Conservation (phyloP, 192 early-diverging fungal genomes). For the Oehlia diaphana region DNA sequence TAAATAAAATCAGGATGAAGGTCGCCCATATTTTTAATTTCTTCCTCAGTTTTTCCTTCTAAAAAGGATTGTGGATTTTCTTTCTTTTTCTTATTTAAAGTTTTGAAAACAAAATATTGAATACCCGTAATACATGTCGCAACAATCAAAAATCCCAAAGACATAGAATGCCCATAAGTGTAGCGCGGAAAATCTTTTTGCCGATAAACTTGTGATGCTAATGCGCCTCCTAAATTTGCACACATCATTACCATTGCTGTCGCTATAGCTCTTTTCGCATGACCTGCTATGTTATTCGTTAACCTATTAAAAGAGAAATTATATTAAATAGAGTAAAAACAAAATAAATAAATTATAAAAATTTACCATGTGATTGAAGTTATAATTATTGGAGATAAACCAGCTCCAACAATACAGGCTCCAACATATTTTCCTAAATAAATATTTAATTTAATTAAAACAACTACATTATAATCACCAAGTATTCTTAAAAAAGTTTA, state of each 20-base stretch:
- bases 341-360: slow-evolving; percentile 41
- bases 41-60: neutral
- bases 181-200: neutral
- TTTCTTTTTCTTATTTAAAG: neutral
- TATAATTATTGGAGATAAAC: neutral
- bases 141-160: neutral
- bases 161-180: neutral
- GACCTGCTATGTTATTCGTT: slow-evolving; percentile 70
- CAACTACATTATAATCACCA: too few relatives aligned
- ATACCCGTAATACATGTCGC: neutral
- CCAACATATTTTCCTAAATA: slow-evolving; percentile 17
- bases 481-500: too few relatives aligned
- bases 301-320: slow-evolving; percentile 41
- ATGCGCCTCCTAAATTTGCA: slow-evolving; percentile 73
- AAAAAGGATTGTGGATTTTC: neutral
- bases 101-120: neutral
- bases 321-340: slow-evolving; percentile 37
- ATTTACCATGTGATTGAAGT: slow-evolving; percentile 46
- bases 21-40: neutral
- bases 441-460: too few relatives aligned
- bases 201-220: slow-evolving; percentile 70
- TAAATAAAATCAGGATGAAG: neutral
- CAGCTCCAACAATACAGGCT: neutral
- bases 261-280: slow-evolving; percentile 72
- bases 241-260: slow-evolving; percentile 65